Evolutionary conservation across 2,329 filamentous ascomycete genomes (phyloP).

Genomic region (Penicillium sp.): DNA sequence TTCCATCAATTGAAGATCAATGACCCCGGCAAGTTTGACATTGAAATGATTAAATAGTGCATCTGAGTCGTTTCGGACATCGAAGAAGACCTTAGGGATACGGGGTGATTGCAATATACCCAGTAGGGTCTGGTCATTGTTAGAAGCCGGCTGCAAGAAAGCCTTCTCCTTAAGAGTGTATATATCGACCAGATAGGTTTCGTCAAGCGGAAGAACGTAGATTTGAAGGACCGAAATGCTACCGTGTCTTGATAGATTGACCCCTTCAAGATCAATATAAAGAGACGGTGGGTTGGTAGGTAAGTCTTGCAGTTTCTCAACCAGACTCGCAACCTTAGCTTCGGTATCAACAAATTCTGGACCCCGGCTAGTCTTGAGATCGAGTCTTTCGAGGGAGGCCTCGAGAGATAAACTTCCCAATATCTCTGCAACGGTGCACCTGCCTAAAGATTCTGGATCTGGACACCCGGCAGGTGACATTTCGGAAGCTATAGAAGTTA

Average conservation of each 20-base stretch:
- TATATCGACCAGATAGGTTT: neutral
- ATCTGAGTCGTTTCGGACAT: conserved; percentile 9
- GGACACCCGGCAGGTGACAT: too few species aligned
- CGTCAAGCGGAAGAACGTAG: neutral
- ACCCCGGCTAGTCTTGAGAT: neutral
- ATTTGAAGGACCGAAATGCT: neutral
- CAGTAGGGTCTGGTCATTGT: neutral
- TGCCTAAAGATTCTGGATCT: too few species aligned
- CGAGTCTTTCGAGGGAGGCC: neutral
- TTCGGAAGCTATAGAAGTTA: too few species aligned
- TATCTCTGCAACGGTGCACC: neutral
- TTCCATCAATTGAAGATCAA: conserved; percentile 8
- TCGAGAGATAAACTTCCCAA: neutral
- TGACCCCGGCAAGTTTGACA: neutral
- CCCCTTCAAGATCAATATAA: neutral
- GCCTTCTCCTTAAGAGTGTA: neutral
- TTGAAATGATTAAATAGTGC: conserved; percentile 3
- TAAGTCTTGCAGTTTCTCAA: neutral
- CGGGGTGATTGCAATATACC: conserved; percentile 1
- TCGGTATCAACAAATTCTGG: neutral
- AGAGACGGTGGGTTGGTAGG: neutral
- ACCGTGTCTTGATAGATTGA: neutral
- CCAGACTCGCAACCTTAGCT: neutral
- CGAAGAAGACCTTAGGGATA: conserved; percentile 8
- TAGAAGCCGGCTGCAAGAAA: neutral